phyloP scores from a whole-genome alignment of 2,329 filamentous ascomycete genomes.

The Aureobasidium melanogenum region DNA sequence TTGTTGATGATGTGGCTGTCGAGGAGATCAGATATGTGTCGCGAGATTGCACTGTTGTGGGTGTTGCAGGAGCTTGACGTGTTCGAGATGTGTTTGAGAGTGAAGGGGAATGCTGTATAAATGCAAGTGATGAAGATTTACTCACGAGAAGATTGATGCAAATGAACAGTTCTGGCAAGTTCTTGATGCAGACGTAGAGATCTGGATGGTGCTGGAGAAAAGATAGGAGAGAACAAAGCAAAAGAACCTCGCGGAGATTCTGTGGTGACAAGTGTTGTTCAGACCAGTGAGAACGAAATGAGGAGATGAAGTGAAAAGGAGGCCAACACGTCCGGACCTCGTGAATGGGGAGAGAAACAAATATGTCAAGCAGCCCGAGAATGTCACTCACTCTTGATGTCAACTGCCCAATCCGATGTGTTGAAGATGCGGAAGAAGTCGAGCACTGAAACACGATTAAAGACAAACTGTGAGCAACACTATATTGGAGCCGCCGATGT shows the following conservation, averaged over 20 bases:
- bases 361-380: background rate
- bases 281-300: background rate
- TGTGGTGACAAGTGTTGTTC: background rate
- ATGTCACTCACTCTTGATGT: background rate
- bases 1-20: background rate
- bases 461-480: background rate
- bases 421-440: background rate
- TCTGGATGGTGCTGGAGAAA: background rate
- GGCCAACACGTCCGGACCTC: background rate
- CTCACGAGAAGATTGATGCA: background rate
- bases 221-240: background rate
- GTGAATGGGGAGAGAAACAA: background rate
- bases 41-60: background rate
- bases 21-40: background rate
- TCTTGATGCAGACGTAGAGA: background rate
- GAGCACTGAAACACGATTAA: no score
- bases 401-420: background rate
- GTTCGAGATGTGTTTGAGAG: background rate
- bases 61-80: background rate
- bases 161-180: background rate
- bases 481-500: background rate
- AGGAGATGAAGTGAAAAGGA: background rate
- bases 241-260: no score
- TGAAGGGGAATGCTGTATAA: background rate
- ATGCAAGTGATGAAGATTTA: background rate